Evolutionary conservation across 2,329 filamentous ascomycete species (phyloP), one percentile per base, ranked within the genome.

Genomic region (Cladobotryum protrusum): DNA sequence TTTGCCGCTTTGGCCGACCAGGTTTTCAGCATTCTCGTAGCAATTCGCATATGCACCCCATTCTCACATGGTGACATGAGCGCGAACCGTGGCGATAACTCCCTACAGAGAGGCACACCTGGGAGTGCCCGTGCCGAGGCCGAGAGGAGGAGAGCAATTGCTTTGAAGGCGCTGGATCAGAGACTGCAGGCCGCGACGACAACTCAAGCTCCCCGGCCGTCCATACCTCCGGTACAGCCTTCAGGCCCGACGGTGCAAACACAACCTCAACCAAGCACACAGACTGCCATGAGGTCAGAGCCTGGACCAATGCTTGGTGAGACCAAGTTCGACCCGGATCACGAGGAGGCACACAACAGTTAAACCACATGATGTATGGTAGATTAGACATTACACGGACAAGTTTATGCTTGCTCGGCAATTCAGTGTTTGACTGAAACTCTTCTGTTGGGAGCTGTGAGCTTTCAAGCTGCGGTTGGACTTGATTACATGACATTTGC

Each of bases 121-220:
- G 78, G 84, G 12, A 82, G 83, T 46, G 88, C 91, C 45, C 83
- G 91, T 52, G 92, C 93, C 45, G 93, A 97, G 68, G 92, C 92
- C 1, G 93, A 97, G 73, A 76, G 93, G 57, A 81, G 93, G 64
- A 81, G 93, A 57, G 91, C 91, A 1, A 72, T 99, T 57, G 93
- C 93, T 1, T 76, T 99, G 49, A 92, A 92, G 64, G 92, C 91
- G 3, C 72, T 99, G 48, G 93, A 99, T 67, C 90, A 97, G 71
- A 79, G 93, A 56, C 74, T 99, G 47, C 87, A 93, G 67, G 87
- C 89, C n/a, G 89, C 90, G 3, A 85, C 87, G 14, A 75, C 75
- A 33, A 50, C 40, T 8, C 48, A 36, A 24, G 20, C 48, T 6
- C 15, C 39, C 2, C 43, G 34, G n/a, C 35, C 72, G 54, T 57